Conservation (phyloP, 139 green algal genomes). For the Volvox africanus region DNA sequence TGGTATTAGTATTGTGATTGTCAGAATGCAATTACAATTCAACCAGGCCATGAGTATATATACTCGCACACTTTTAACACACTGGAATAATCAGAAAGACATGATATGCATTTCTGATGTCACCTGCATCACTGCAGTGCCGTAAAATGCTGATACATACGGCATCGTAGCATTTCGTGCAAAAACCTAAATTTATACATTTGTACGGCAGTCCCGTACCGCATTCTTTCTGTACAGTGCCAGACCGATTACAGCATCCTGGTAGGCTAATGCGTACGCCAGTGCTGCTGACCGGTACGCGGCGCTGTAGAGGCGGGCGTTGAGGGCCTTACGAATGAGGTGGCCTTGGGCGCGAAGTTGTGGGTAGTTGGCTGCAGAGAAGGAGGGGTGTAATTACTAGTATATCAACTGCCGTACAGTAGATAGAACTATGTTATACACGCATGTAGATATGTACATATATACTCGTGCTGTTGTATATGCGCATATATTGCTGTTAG, state of each 20-base stretch:
- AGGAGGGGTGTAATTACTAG: not conserved
- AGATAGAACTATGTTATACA: not conserved
- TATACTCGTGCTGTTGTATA: no score
- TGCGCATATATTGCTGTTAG: no score
- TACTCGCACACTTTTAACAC: not conserved
- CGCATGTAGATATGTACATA: no score
- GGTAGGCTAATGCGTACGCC: conserved; percentile 1
- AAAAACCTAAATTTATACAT: not conserved
- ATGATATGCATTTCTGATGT: no score
- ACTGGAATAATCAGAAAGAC: not conserved
- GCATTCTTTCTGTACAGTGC: conserved; percentile 43
- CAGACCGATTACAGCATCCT: conserved; percentile 30
- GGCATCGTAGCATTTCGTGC: not conserved
- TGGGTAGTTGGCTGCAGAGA: not conserved
- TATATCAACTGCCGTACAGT: not conserved
- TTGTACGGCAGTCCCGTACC: not conserved
- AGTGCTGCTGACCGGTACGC: not conserved
- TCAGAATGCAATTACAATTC: not conserved
- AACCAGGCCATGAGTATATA: not conserved
- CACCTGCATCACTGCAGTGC: not conserved
- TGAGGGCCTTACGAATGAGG: conserved; percentile 2
- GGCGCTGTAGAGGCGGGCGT: conserved; percentile 20
- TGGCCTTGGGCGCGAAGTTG: not conserved
- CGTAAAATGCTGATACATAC: no score
- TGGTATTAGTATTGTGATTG: no score